Conservation (phyloP, 2,329 filamentous ascomycete genomes). For the Diaporthe batatas region DNA sequence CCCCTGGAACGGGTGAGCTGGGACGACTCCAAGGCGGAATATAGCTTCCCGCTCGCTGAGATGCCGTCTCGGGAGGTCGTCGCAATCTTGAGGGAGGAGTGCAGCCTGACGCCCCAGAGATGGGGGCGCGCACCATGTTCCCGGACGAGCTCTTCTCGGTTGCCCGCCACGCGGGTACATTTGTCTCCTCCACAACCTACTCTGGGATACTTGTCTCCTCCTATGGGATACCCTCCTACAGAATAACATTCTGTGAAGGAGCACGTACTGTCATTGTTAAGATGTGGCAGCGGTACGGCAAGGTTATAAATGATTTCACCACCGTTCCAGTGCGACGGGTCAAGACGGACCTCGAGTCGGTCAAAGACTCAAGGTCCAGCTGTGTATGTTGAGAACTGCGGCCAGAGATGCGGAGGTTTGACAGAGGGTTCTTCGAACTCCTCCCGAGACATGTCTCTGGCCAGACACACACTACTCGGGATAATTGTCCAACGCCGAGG, state of each 20-base stretch:
- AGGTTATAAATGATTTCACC: no score
- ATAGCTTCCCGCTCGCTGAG: not conserved
- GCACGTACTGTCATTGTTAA: no score
- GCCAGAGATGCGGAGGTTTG: not conserved
- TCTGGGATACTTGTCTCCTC: no score
- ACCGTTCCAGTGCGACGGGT: not conserved
- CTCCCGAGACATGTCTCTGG: not conserved
- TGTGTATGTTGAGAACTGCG: no score
- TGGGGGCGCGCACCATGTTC: not conserved
- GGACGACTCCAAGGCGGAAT: not conserved
- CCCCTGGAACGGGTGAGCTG: not conserved
- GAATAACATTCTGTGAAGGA: no score
- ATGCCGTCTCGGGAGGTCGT: not conserved
- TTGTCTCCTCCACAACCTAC: no score
- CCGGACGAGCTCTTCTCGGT: no score
- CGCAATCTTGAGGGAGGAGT: not conserved
- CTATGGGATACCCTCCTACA: no score
- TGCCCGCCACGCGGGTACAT: no score
- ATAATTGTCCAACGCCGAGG: not conserved
- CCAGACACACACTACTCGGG: not conserved
- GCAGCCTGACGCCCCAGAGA: not conserved
- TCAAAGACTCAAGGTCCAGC: not conserved
- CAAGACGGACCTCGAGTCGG: not conserved
- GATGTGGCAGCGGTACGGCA: no score
- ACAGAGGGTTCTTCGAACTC: not conserved